Base-by-base conservation (phyloP, 1,139 yeast genomes). In the Blastobotrys petasosporus region DNA sequence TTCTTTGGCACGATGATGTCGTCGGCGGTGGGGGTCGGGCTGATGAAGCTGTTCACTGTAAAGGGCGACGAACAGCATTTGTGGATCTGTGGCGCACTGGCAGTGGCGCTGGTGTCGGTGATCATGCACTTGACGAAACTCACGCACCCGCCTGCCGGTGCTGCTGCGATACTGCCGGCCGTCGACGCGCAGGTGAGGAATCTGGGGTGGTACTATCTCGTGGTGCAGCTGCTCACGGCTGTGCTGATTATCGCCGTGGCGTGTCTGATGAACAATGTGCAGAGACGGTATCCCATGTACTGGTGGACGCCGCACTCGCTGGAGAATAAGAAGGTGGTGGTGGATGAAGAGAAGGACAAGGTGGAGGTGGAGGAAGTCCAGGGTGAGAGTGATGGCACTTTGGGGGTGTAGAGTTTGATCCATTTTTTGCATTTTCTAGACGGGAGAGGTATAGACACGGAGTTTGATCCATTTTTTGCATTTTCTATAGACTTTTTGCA, bases 101-200 rank as follows among this genome's bases (percentile, higher is more conserved):
- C 81, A 44, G 83, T 80, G 6, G 82, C 74, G 0, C 55, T 79
- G 2, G 59, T 82, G 0, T 75, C 82, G 9, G 79, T 76, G 10
- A 62, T 67, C n/a, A 80, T 80, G 85, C 65, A 76, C n/a, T 55
- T 80, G 0, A 62, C 72, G 7, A 78, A 79, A 54, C 75, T 82
- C 48, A 75, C 80, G 1, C 88, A 82, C 61, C 88, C 88, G 0
- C 88, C 88, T 0, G 82, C 84, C 1, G 88, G 88, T 1, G 87
- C 87, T 1, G 74, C 82, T n/a, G 86, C 87, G 0, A 59, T 81
- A 25, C 59, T 81, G 29, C 62, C 82, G 7, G 85, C 87, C 0
- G 66, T 75, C 8, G 58, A 76, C 0, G 83, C 79, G 50, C 73
- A 61, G 0, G 67, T 79, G 6, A 60, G 77, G 6, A 52, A 45